Conservation (phyloP, 2,329 filamentous ascomycete species). For the Colletotrichum sp. region DNA sequence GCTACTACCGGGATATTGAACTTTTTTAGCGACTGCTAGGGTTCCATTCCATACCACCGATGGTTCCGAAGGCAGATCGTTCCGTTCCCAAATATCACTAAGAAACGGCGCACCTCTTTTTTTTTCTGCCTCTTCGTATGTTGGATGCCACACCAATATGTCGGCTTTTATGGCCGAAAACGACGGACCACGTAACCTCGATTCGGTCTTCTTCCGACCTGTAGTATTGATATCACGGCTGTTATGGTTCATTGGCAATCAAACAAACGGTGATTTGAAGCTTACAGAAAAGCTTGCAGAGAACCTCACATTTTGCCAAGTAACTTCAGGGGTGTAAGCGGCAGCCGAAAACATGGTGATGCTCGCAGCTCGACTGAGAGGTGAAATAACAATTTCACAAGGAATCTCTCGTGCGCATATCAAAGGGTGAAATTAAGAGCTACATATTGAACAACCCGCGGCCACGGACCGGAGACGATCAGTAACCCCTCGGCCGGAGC, state of each 20-base stretch:
- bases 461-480: not conserved
- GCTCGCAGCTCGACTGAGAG: not conserved
- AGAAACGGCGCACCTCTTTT: not conserved
- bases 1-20: not conserved
- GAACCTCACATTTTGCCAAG: not conserved
- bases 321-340: not conserved
- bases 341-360: not conserved
- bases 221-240: not conserved
- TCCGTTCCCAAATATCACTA: not conserved
- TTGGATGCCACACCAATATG: not conserved
- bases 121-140: not conserved
- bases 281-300: not conserved
- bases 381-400: not conserved
- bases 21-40: not conserved
- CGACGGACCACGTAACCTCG: not conserved
- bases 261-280: not conserved
- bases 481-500: not conserved
- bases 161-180: not conserved
- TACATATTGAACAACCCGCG: not conserved
- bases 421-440: not conserved
- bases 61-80: not conserved
- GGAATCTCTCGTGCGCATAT: not conserved
- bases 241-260: not conserved
- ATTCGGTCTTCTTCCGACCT: not conserved
- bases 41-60: not conserved